Evolutionary conservation across 805 yeast genomes (phyloP).

Genomic region (Kuraishia hungarica): DNA sequence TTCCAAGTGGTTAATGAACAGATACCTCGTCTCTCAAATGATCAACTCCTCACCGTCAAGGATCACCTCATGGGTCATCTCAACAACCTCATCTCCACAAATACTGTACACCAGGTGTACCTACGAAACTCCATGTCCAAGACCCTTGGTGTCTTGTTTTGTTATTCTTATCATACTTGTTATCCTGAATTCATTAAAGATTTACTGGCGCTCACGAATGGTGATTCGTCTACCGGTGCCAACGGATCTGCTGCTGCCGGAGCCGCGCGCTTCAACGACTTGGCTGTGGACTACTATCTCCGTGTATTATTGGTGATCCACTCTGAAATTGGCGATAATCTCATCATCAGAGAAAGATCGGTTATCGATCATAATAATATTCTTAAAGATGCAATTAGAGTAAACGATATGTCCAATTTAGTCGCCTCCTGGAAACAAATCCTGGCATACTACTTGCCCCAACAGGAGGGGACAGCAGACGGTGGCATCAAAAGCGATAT

Average conservation of each 20-base stretch:
- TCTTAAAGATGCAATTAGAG: constrained; percentile 78
- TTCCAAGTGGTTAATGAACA: constrained; percentile 62
- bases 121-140: constrained; percentile 52
- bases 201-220: constrained; percentile 27
- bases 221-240: too few relatives aligned
- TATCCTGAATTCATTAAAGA: constrained; percentile 48
- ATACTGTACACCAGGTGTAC: constrained; percentile 28
- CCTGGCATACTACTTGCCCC: constrained; percentile 26
- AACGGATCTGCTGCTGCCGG: too few relatives aligned
- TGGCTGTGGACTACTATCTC: constrained; percentile 62
- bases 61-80: constrained; percentile 39
- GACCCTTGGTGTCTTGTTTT: constrained; percentile 42
- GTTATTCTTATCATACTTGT: constrained; percentile 33
- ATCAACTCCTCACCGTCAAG: constrained; percentile 38
- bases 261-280: constrained; percentile 24
- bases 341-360: constrained; percentile 61
- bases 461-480: constrained; percentile 14
- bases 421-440: constrained; percentile 62
- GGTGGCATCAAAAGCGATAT: constrained; percentile 30
- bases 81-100: constrained; percentile 15
- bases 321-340: constrained; percentile 88
- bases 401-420: constrained; percentile 60
- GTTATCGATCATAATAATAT: constrained; percentile 55
- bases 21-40: constrained; percentile 32
- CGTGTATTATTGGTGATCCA: constrained; percentile 72